Evolutionary conservation across 495 filamentous ascomycete species (phyloP), one percentile per base, ranked within the genome.

Genomic region (Lophiostoma macrostomum): DNA sequence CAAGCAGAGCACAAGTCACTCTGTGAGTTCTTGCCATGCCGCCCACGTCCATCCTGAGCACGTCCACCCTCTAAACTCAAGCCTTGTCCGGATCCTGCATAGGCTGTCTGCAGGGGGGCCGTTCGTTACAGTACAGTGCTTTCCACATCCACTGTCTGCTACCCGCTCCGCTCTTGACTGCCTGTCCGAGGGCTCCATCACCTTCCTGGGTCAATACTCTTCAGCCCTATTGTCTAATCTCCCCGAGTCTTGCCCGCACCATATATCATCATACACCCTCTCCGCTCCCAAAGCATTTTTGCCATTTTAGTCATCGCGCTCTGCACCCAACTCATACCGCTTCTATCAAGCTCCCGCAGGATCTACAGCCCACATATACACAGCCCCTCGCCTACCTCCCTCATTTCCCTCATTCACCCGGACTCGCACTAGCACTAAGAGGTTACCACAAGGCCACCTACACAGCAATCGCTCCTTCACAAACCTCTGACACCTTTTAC

Each of bases 71-170:
- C 45, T 50, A 58, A 32, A 57, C 53, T 31, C 51, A 44, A 56
- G 58, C 58, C 59, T 62, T 35, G 59, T 63, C 53, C 59, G 32
- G 29, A 53, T 40, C 49, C 52, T 50, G 58, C 53, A 61, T 51
- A 57, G 49, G 22, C 43, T 42, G 30, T 28, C 58, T 58, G 59
- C 59, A 63, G 59, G 58, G 56, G 58, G 47, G 13, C n/a, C n/a
- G n/a, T n/a, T 23, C 28, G 22, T 30, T 31, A 39, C 52, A 48
- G n/a, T 45, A 53, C 48, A 38, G 53, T 54, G 49, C 42, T 43
- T 53, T 54, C 29, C 36, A 25, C 13, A 47, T 56, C 31, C 53
- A 23, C 37, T 47, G n/a, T 42, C 38, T 53, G 39, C 51, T 42
- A 8, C 44, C 50, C 47, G 34, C 50, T 49, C 48, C 48, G 29